Base-by-base conservation (phyloP, 768 basidiomycete genomes). In the Hypholoma sublateritium region DNA sequence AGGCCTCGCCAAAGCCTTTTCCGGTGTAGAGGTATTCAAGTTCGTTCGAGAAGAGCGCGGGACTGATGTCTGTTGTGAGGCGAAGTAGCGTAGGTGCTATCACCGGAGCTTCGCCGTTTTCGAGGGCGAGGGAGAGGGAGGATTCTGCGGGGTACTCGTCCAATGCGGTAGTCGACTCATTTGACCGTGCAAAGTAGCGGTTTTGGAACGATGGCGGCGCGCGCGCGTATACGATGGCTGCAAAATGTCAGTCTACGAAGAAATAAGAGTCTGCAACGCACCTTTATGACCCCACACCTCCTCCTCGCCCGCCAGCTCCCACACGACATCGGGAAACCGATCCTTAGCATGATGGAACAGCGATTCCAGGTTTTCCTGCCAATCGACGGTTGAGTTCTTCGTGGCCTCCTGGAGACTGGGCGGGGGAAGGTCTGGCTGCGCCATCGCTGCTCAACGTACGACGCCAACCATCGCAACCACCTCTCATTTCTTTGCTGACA, bases 241-340 rank as follows among this genome's bases (percentile, higher is more conserved):
- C 11, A 25, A 24, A 43, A 39, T 16, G 39, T 53, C 16, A 56
- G 25, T 32, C 17, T 21, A 36, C 13, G 13, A 21, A 37, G 21
- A 1, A 19, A 13, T 13, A 6, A 14, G 21, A 22, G 52, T 51
- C 24, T 43, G 22, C 34, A 32, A 70, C 83, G 14, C 34, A 96
- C 95, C 95, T 84, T 98, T 96, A 72, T 98, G 96, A 4, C 92
- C 95, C 88, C 91, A 97, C 24, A 97, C 86, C 62, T 89, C 84
- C 55, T 81, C 80, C 32, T 83, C 84, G 37, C 65, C 74, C 0
- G 68, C 69, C 17, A 88, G 77, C 69, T 87, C 85, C 95, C 96
- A 98, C n/a, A 93, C 86, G 50, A 98, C 94, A 74, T 98, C 96
- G n/a, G 91, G 89, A 67, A 95, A 98, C 55, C 93, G 81, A 59